Evolutionary conservation across 495 filamentous ascomycete genomes (phyloP), one percentile per base, ranked within the genome.

Genomic region (Xylaria nigripes): DNA sequence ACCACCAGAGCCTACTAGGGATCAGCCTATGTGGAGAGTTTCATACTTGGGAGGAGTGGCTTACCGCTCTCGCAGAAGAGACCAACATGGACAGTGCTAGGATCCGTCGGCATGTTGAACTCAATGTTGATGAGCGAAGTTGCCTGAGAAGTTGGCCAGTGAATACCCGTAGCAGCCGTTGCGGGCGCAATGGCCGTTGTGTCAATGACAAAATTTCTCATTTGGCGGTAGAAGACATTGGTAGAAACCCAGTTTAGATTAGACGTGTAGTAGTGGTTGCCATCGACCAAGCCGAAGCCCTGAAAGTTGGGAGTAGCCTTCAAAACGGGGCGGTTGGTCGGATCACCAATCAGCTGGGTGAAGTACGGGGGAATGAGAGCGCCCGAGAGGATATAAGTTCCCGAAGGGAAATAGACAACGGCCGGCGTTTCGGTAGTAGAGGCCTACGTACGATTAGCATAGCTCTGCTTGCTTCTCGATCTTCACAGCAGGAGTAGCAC

Each of bases 121-220:
- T 81, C 72, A 25, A 90, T 73, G 65, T 93, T 93, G 63, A 90
- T 86, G 30, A 90, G 71, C 60, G 83, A 87, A 6, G 86, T 85
- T 3, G 86, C 85, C 59, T 90, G 83, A 13, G 83, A 81, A 21
- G 84, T 86, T 0, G 86, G 86, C 88, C 88, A 93, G 61, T 92
- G 87, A 49, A 93, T 84, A 34, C 85, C 86, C 0, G 80, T 77
- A 7, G 73, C 73, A 2, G 69, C 66, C 6, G 60, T 76, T 0
- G 67, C 75, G 1, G 82, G 75, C 13, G 76, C 70, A 34, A 90
- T 79, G 27, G 59, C 69, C 4, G 84, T 90, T 42, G 81, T 78
- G 61, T 93, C 88, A 24, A 93, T 70, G 52, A 89, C 75, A 47
- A 93, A 78, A 60, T 93, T 93, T 29, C 86, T 76, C 47, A 93